Evolutionary conservation across 495 filamentous ascomycete species (phyloP).

Genomic region (Polyplosphaeria fusca): DNA sequence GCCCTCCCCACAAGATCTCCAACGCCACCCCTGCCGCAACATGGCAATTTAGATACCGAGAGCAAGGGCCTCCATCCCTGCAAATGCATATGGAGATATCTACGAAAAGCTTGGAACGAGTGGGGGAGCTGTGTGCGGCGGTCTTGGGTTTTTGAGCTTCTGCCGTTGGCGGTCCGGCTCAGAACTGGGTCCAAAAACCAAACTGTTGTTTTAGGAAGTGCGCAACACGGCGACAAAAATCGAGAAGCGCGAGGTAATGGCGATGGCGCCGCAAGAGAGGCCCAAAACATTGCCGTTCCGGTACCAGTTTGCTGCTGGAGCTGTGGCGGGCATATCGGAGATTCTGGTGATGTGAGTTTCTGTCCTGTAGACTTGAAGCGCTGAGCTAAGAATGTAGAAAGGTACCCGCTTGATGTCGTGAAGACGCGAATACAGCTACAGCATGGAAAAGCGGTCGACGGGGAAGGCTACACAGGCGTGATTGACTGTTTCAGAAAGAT

Average conservation of each 20-base stretch:
- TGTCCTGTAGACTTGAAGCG: neutral
- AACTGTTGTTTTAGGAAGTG: neutral
- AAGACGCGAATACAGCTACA: conserved; percentile 28
- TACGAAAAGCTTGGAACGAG: neutral
- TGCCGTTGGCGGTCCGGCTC: no score
- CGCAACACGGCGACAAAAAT: neutral
- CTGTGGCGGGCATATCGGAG: conserved; percentile 29
- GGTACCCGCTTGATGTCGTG: conserved; percentile 29
- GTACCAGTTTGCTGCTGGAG: conserved; percentile 30
- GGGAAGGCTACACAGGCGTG: conserved; percentile 22
- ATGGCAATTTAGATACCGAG: neutral
- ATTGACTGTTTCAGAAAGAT: conserved; percentile 30
- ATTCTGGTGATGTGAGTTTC: conserved; percentile 25
- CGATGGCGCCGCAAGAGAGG: neutral
- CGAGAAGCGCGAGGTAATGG: neutral
- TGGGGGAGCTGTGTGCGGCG: neutral
- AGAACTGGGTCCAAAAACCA: no score
- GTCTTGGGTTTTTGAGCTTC: no score
- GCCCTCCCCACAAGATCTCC: conserved; percentile 14
- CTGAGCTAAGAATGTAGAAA: conserved; percentile 24
- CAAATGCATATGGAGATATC: neutral
- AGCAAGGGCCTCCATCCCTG: neutral
- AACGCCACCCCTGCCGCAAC: conserved; percentile 5
- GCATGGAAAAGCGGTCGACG: conserved; percentile 19
- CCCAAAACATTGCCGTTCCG: conserved; percentile 16